A percentile compares a stretch with the other conserved stretches of the same genome.
phyloP scores from a whole-genome alignment of 1,284 basidiomycete genomes.

The Moniliella sp. region DNA sequence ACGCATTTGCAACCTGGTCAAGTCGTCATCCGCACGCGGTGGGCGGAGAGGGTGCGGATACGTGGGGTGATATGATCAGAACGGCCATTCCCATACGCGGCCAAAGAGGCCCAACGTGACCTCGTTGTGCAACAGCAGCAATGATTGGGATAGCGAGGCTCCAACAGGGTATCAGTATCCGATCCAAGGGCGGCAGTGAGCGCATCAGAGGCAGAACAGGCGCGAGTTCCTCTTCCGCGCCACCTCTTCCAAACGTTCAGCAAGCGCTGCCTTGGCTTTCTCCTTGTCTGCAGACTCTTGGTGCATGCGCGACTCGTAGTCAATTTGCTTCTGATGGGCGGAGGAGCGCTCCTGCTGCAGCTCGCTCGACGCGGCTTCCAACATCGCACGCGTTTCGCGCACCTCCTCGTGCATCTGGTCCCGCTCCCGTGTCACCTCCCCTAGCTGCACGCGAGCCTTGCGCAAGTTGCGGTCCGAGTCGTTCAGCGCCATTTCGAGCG shows the following conservation, averaged over 20 bases:
- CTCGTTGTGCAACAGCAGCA: too few species aligned
- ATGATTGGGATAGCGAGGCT: too few species aligned
- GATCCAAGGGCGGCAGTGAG: too few species aligned
- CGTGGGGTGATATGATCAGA: too few species aligned
- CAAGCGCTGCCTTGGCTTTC: conserved; percentile 14
- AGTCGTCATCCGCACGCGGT: too few species aligned
- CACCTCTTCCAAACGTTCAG: conserved; percentile 20
- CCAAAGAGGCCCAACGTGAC: too few species aligned
- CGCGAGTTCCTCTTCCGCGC: conserved; percentile 15
- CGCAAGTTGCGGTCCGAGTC: conserved; percentile 22
- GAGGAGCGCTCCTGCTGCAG: conserved; percentile 17
- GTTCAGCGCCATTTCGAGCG: conserved; percentile 21
- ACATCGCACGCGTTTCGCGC: conserved; percentile 16
- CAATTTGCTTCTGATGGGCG: conserved; percentile 17
- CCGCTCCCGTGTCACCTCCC: conserved; percentile 20
- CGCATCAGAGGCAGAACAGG: conserved; percentile 23
- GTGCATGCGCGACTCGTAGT: conserved; percentile 16
- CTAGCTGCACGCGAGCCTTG: conserved; percentile 23
- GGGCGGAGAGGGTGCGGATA: too few species aligned
- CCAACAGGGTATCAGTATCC: too few species aligned
- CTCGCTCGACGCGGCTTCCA: conserved; percentile 14
- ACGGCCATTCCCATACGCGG: too few species aligned
- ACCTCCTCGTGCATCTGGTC: conserved; percentile 13
- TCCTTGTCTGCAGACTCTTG: conserved; percentile 20
- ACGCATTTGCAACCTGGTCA: too few species aligned